phyloP scores from a whole-genome alignment of 1,139 yeast species.

The Yamadazyma trypodendri region DNA sequence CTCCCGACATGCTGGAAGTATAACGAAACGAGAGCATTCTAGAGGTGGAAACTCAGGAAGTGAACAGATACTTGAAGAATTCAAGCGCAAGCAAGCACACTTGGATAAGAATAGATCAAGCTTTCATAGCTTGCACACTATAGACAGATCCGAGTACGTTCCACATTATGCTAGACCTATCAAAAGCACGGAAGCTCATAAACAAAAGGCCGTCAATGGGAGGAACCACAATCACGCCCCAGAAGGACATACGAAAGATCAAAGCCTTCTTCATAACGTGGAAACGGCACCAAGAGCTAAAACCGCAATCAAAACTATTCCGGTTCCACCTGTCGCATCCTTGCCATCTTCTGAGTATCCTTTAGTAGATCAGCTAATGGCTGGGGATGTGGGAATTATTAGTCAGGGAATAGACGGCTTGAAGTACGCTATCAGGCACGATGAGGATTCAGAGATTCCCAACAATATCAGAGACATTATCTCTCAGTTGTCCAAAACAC shows the following conservation, averaged over 20 bases:
- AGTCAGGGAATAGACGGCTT: slow-evolving; percentile 39
- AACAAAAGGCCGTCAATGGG: neutral
- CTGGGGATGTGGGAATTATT: slow-evolving; percentile 4
- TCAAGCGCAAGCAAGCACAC: neutral
- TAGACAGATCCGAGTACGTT: neutral
- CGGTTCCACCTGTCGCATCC: neutral
- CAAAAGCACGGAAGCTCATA: neutral
- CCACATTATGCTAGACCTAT: slow-evolving; percentile 5
- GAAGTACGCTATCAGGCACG: slow-evolving; percentile 38
- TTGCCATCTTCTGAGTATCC: slow-evolving; percentile 9
- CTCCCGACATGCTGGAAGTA: slow-evolving; percentile 5
- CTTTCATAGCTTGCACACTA: neutral
- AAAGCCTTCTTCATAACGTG: neutral
- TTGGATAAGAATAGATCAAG: neutral
- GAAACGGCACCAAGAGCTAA: neutral
- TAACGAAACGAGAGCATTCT: neutral
- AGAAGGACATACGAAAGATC: neutral
- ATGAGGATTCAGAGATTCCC: slow-evolving; percentile 22
- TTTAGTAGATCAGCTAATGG: slow-evolving; percentile 8
- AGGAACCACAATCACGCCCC: neutral
- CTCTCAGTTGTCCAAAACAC: slow-evolving; percentile 6
- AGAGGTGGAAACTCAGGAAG: neutral
- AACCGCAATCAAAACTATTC: neutral
- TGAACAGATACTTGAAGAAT: neutral
- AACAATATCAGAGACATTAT: slow-evolving; percentile 4